Conservation (phyloP, 164 flowering plant species). For the Platanus orientalis region DNA sequence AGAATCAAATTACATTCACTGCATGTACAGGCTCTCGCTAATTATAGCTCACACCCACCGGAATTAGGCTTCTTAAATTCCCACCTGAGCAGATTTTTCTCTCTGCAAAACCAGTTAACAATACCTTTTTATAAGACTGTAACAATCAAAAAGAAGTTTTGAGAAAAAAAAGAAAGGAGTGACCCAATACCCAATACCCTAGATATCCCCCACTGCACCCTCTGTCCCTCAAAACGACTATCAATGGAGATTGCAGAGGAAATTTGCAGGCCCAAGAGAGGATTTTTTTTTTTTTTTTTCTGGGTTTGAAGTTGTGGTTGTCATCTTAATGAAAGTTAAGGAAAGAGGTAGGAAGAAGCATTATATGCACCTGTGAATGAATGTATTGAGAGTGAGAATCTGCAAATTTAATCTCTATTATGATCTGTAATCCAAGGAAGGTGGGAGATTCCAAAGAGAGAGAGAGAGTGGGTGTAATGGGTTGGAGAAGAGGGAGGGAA, state of each 20-base stretch:
- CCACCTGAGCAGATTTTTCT: background rate
- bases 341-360: background rate
- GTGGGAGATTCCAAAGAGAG: too few species aligned
- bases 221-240: too few species aligned
- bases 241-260: background rate
- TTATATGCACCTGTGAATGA: constrained; percentile 4
- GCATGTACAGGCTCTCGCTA: too few species aligned
- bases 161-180: background rate
- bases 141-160: background rate
- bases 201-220: too few species aligned
- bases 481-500: too few species aligned
- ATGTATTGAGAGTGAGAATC: constrained; percentile 8
- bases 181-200: background rate
- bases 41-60: background rate
- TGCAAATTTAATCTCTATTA: constrained; percentile 1
- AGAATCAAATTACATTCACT: too few species aligned
- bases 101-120: background rate
- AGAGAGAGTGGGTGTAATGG: too few species aligned
- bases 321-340: background rate
- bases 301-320: background rate
- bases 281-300: background rate
- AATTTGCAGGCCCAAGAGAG: background rate
- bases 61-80: background rate
- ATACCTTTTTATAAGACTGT: background rate
- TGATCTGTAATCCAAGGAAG: background rate